These are phyloP conservation scores for Scheffersomyces insectosa DNA, from an alignment of 1,139 yeast species.

Conservation along the genomic window DNA sequence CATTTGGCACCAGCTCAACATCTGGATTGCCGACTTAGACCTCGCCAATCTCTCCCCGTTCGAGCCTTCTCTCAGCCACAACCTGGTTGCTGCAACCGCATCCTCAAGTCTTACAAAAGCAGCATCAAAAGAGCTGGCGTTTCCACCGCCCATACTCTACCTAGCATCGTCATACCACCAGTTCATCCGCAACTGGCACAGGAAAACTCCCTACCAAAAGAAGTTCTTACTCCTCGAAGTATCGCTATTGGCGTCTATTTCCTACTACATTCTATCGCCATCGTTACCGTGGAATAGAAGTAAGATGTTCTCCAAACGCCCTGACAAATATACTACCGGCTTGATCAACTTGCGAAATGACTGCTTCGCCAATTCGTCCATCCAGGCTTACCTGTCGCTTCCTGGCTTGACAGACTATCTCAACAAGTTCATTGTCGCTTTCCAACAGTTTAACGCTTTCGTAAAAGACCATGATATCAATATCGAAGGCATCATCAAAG, in stretches of 20 bases:
- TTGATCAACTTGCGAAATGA: conserved; percentile 79
- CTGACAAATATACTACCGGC: conserved; percentile 82
- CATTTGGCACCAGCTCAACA: too few relatives aligned
- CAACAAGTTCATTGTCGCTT: conserved; percentile 38
- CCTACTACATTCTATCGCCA: neutral
- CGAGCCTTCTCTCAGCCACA: too few relatives aligned
- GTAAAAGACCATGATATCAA: conserved; percentile 24
- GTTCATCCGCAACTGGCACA: conserved; percentile 5
- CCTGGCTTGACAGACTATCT: conserved; percentile 66
- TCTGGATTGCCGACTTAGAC: too few relatives aligned
- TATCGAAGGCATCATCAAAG: conserved; percentile 18
- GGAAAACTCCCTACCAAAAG: neutral
- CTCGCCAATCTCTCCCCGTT: too few relatives aligned
- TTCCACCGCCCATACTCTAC: too few relatives aligned
- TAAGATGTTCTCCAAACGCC: conserved; percentile 52
- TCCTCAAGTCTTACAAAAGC: too few relatives aligned
- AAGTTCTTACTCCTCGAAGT: neutral
- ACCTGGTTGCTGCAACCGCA: too few relatives aligned
- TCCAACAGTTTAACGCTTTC: conserved; percentile 28
- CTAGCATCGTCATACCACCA: conserved; percentile 24
- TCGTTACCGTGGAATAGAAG: conserved; percentile 13
- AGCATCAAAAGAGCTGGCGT: too few relatives aligned
- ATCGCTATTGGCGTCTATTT: neutral
- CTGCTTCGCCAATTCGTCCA: conserved; percentile 89
- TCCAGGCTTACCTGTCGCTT: conserved; percentile 79